These are phyloP conservation scores for Scedosporium boydii DNA, from an alignment of 2,329 filamentous ascomycete species.

Conservation along the genomic window DNA sequence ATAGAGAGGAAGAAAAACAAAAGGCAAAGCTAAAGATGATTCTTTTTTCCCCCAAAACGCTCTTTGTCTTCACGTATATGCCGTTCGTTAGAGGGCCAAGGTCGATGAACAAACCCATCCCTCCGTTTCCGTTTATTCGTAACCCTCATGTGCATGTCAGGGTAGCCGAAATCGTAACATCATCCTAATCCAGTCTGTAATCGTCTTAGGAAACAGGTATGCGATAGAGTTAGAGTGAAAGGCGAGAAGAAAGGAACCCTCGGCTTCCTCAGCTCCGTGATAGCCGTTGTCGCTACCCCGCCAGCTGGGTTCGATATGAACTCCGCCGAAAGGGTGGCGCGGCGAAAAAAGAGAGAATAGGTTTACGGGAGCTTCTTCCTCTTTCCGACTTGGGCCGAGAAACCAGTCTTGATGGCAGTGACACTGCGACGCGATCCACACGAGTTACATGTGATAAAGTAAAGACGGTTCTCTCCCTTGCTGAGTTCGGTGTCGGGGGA, in stretches of 20 bases:
- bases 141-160: background rate
- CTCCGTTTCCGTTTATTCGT: background rate
- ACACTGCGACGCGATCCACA: conserved; percentile 78
- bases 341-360: conserved; percentile 6
- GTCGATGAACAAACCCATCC: background rate
- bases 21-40: background rate
- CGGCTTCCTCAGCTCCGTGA: background rate
- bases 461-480: conserved; percentile 98
- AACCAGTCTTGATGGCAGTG: conserved; percentile 99
- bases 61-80: background rate
- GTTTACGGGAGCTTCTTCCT: conserved; percentile 80
- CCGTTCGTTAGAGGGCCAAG: background rate
- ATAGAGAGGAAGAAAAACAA: background rate
- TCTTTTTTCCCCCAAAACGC: background rate
- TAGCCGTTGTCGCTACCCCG: background rate
- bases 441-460: conserved; percentile 93
- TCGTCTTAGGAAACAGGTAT: background rate
- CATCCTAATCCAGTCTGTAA: background rate
- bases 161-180: background rate
- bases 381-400: conserved; percentile 99
- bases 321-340: background rate
- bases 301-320: background rate
- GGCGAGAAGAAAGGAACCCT: background rate
- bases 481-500: conserved; percentile 90
- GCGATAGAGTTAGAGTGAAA: background rate